Base-by-base conservation (phyloP, 331 rosid genomes). In the Pyracantha coccinea region DNA sequence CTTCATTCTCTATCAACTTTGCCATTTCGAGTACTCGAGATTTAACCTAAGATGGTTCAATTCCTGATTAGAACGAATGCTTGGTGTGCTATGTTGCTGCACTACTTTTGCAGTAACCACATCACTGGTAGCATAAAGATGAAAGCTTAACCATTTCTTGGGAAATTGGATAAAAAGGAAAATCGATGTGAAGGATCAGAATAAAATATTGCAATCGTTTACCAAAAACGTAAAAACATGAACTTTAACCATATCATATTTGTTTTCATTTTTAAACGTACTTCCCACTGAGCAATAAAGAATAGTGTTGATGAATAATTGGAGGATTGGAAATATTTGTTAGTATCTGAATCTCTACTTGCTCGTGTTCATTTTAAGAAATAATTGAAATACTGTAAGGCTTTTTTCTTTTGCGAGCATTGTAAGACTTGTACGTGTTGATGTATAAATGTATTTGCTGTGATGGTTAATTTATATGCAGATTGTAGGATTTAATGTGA, bases 1-100 rank as follows among this genome's bases (percentile, higher is more conserved):
- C 97, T 83, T 95, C 99, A 8, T 83, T 90, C 80, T 85, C 91
- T 45, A 94, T 83, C 87, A 90, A 79, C 82, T 85, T 85, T 16
- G 95, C 89, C 19, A 94, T 60, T 75, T 87, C 91, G 73, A 82
- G 79, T 15, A 85, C 91, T 74, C 68, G 90, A 83, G 88, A 78
- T 83, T 92, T 94, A 61, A 94, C 95, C 99, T 92, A 81, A 33
- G 75, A 78, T 17, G 45, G 32, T 50, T 20, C 66, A 62, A 68
- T 28, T 62, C 54, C 13, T 65, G 64, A 38, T 68, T 58, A 73
- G 55, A 28, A 66, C 66, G 71, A 89, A 32, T 17, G 66, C 24
- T 58, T 59, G 33, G n/a, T 44, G 61, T 66, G 53, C 19, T 10
- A 71, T 33, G 78, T 20, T 47, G 9, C 66, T 69, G 61, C 61